Evolutionary conservation across 2,329 filamentous ascomycete species (phyloP).

Genomic region (Colletotrichum sp.): DNA sequence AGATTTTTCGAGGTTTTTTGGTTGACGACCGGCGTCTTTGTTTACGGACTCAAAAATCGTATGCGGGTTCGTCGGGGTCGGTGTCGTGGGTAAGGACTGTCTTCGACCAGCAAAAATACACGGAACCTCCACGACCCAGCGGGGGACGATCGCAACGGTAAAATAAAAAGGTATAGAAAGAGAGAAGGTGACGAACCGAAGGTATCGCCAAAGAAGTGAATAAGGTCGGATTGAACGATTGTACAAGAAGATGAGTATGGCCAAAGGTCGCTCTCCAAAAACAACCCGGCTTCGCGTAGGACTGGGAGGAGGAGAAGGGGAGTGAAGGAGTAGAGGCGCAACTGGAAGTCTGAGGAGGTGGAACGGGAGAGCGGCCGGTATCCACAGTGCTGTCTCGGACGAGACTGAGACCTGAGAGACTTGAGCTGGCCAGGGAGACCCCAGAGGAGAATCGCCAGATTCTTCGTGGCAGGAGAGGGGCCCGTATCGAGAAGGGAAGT

Average conservation of each 20-base stretch:
- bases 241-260: conserved; percentile 15
- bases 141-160: conserved; percentile 8
- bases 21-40: conserved; percentile 43
- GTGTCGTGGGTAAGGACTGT: conserved; percentile 20
- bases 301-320: background rate
- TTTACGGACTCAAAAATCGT: background rate
- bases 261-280: background rate
- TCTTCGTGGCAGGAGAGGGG: background rate
- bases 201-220: conserved; percentile 14
- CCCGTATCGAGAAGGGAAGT: conserved; percentile 9
- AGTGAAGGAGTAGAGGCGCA: background rate
- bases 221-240: conserved; percentile 8
- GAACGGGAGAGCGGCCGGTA: conserved; percentile 14
- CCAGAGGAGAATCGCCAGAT: conserved; percentile 12
- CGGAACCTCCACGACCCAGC: conserved; percentile 17
- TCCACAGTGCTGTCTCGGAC: conserved; percentile 17
- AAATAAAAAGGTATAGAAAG: background rate
- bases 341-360: background rate
- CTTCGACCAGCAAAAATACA: conserved; percentile 21
- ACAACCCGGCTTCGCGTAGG: background rate
- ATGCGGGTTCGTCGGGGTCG: background rate
- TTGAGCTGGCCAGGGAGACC: conserved; percentile 13
- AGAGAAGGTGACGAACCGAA: conserved; percentile 11
- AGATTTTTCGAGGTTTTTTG: background rate
- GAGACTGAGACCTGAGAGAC: background rate